phyloP scores from a whole-genome alignment of 768 basidiomycete genomes.

The Serendipita indica region DNA sequence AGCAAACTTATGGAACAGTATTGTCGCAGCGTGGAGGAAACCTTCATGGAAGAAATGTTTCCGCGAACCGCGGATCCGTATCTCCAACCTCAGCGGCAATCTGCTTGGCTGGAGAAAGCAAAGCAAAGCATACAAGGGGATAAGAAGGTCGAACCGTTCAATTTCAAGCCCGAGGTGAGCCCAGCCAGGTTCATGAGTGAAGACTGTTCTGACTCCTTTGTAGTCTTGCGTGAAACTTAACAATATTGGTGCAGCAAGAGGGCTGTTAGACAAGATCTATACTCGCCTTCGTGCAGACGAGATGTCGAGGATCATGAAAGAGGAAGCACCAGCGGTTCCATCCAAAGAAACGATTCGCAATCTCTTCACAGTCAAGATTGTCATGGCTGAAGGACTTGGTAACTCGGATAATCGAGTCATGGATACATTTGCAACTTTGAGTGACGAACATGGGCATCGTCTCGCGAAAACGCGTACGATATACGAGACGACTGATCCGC shows the following conservation, averaged over 20 bases:
- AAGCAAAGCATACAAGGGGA: slow-evolving; percentile 66
- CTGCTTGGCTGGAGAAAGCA: slow-evolving; percentile 79
- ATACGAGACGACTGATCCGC: slow-evolving; percentile 77
- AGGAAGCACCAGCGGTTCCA: slow-evolving; percentile 50
- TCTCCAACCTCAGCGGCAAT: slow-evolving; percentile 62
- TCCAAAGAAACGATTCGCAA: slow-evolving; percentile 58
- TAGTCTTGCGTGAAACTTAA: slow-evolving; percentile 95
- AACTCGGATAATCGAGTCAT: slow-evolving; percentile 61
- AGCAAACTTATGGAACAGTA: slow-evolving; percentile 88
- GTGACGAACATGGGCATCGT: slow-evolving; percentile 79
- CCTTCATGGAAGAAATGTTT: slow-evolving; percentile 94
- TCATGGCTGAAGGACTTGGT: slow-evolving; percentile 78
- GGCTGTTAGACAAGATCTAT: slow-evolving; percentile 88
- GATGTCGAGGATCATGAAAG: slow-evolving; percentile 47
- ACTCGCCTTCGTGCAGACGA: slow-evolving; percentile 81
- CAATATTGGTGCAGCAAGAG: slow-evolving; percentile 85
- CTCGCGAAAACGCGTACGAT: slow-evolving; percentile 92
- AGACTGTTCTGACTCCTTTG: background rate
- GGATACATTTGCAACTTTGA: slow-evolving; percentile 88
- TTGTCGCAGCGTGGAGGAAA: slow-evolving; percentile 68
- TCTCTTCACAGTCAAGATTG: slow-evolving; percentile 88
- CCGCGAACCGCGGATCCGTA: slow-evolving; percentile 59
- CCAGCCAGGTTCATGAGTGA: background rate
- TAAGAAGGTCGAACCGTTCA: slow-evolving; percentile 89
- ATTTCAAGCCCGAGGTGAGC: slow-evolving; percentile 58